Conservation (phyloP, 805 yeast genomes). For the Kluyveromyces lactis region DNA sequence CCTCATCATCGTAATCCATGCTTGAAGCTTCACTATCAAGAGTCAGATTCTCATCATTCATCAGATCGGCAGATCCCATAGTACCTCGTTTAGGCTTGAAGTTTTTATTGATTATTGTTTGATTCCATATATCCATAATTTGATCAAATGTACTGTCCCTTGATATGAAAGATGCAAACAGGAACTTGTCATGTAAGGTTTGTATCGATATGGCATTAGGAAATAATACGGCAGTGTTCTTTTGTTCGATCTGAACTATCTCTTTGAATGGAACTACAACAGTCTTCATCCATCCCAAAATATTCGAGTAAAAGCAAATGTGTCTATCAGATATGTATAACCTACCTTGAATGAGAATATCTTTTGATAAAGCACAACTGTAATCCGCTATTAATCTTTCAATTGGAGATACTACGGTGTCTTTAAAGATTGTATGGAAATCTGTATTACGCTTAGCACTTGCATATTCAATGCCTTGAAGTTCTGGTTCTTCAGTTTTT, state of each 20-base stretch:
- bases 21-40: neutral
- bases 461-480: slow-evolving; percentile 30
- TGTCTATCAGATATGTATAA: slow-evolving; percentile 48
- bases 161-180: slow-evolving; percentile 56
- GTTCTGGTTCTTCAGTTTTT: slow-evolving; percentile 6
- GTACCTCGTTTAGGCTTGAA: neutral
- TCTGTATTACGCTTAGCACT: slow-evolving; percentile 47
- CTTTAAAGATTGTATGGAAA: slow-evolving; percentile 52
- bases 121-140: slow-evolving; percentile 56
- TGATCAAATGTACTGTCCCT: slow-evolving; percentile 46
- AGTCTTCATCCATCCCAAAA: slow-evolving; percentile 59
- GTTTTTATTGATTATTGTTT: slow-evolving; percentile 19
- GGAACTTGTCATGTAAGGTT: slow-evolving; percentile 53
- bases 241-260: slow-evolving; percentile 55
- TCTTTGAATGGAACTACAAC: slow-evolving; percentile 50
- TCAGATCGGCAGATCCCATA: neutral
- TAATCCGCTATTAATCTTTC: slow-evolving; percentile 55
- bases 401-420: slow-evolving; percentile 33
- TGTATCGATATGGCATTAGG: slow-evolving; percentile 62
- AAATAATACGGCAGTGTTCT: slow-evolving; percentile 55
- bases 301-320: slow-evolving; percentile 57
- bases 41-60: neutral
- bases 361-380: slow-evolving; percentile 58
- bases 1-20: neutral
- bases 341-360: slow-evolving; percentile 60